A percentile compares a stretch with the other conserved stretches of the same genome.
Evolutionary conservation across 345 rosid genomes (phyloP).

Genomic region (Pistacia integerrima): DNA sequence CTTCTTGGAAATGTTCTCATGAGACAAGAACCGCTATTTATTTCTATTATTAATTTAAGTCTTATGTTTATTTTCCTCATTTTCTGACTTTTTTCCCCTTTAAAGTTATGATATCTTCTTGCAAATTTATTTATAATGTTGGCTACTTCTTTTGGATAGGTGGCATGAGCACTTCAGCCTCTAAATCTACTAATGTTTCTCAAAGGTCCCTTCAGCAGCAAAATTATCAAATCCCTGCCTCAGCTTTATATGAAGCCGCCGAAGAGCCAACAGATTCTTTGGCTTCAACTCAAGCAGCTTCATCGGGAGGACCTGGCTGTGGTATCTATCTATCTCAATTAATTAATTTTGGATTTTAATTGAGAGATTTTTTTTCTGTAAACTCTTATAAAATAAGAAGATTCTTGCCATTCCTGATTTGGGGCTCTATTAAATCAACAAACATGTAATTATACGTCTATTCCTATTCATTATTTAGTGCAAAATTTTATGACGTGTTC

Average conservation of each 20-base stretch:
- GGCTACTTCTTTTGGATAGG: slow-evolving; percentile 29
- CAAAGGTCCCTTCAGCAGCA: slow-evolving; percentile 58
- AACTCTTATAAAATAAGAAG: too few species aligned
- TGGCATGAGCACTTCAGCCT: slow-evolving; percentile 45
- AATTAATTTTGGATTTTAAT: slow-evolving; percentile 5
- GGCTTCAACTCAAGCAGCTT: slow-evolving; percentile 33
- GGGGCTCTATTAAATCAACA: not conserved
- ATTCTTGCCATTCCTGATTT: too few species aligned
- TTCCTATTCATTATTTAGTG: not conserved
- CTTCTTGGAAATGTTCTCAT: not conserved
- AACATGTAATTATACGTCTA: not conserved
- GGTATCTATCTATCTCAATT: slow-evolving; percentile 18
- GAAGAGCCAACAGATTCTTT: slow-evolving; percentile 50
- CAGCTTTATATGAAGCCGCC: slow-evolving; percentile 73
- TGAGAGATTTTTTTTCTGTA: not conserved
- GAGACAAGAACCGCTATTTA: not conserved
- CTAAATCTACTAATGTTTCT: slow-evolving; percentile 42
- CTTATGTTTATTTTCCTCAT: not conserved
- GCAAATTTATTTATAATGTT: slow-evolving; percentile 15
- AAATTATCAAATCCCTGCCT: slow-evolving; percentile 83
- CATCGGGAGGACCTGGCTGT: slow-evolving; percentile 52
- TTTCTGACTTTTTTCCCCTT: not conserved
- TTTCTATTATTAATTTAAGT: not conserved
- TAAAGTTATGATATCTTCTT: not conserved
- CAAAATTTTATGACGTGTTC: not conserved